Percentiles rank a stretch among this genome's conserved stretches.
Conservation (phyloP, 2,329 filamentous ascomycete species). For the Drechslerella stenobrocha region DNA sequence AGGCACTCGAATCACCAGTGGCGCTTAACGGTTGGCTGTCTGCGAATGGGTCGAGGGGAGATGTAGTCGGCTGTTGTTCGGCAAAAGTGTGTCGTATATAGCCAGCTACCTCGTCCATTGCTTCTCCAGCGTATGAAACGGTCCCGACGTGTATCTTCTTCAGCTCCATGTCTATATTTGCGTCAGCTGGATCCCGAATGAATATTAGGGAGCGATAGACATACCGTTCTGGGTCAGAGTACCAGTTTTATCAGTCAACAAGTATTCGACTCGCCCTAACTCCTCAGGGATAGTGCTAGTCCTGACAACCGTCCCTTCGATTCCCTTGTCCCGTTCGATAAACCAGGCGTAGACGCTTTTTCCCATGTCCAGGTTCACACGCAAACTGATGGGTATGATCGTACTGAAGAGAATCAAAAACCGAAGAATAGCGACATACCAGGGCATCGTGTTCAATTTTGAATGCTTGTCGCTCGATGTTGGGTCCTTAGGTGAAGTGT, state of each 20-base stretch:
- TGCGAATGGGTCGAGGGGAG: conserved; percentile 41
- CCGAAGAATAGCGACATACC: conserved; percentile 98
- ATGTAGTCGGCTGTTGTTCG: conserved; percentile 54
- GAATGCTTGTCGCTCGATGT: conserved; percentile 53
- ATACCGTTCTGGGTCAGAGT: conserved; percentile 86
- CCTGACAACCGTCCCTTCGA: conserved; percentile 86
- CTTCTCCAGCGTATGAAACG: conserved; percentile 96
- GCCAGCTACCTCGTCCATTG: conserved; percentile 92
- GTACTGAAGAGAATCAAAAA: conserved; percentile 98
- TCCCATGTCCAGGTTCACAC: conserved; percentile 95
- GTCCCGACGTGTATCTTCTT: conserved; percentile 98
- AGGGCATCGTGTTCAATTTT: conserved; percentile 56
- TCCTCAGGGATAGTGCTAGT: conserved; percentile 98
- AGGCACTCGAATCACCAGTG: conserved; percentile 10
- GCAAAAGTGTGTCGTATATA: conserved; percentile 86
- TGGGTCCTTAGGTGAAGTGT: conserved; percentile 38
- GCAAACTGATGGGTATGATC: conserved; percentile 93
- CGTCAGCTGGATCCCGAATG: conserved; percentile 47
- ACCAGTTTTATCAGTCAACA: conserved; percentile 97
- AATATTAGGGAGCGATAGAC: conserved; percentile 49
- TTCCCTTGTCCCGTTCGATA: conserved; percentile 87
- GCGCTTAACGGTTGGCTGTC: conserved; percentile 27
- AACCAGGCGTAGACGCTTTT: conserved; percentile 96
- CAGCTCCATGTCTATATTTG: conserved; percentile 81
- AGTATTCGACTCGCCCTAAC: conserved; percentile 89